Base-by-base conservation (phyloP, 805 yeast genomes). In the Yamadazyma insecticola region DNA sequence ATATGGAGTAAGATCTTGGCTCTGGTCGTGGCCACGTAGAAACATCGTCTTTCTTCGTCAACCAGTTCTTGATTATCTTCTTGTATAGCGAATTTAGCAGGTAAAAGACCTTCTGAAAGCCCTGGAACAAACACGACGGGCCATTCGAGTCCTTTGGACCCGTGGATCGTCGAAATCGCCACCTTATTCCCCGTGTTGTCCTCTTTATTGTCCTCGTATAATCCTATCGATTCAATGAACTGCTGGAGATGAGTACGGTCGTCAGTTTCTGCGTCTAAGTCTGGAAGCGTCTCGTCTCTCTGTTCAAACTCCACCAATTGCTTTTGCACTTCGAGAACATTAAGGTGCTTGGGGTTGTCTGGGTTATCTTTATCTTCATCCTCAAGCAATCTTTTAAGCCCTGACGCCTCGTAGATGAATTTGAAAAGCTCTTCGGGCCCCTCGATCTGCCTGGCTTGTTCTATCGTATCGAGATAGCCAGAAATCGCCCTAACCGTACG, bases 71-170 rank as follows among this genome's bases (percentile, higher is more conserved):
- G 57, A 11, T 48, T 44, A 0, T 47, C 54, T 5, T 39, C 41
- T 20, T 50, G 47, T n/a, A 57, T 41, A 0, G 75, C 74, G 47
- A 69, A 70, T 2, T 54, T 46, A 3, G 80, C 74, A 0, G 95
- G 95, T 9, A 85, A 57, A 10, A 74, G 53, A 1, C 82, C 81
- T 28, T 82, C 85, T 19, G 72, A 64, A 12, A 84, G 57, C 0
- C 85, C 81, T 0, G 94, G 87, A 9, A 86, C 72, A 49, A 86
- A 85, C 0, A 90, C 97, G 10, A 85, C 75, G 0, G 95, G 90
- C 97, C 97, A 90, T 51, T 90, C 98, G 2, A 89, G 63, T 1
- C 98, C 98, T 52, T 90, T 90, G 1, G 97, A 78, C 0, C 88
- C 86, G 51, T 90, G 98, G 9, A 90, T 81, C 0, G 97, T 92